Evolutionary conservation across 768 basidiomycete genomes (phyloP).

Genomic region (Hericium rajendrae): DNA sequence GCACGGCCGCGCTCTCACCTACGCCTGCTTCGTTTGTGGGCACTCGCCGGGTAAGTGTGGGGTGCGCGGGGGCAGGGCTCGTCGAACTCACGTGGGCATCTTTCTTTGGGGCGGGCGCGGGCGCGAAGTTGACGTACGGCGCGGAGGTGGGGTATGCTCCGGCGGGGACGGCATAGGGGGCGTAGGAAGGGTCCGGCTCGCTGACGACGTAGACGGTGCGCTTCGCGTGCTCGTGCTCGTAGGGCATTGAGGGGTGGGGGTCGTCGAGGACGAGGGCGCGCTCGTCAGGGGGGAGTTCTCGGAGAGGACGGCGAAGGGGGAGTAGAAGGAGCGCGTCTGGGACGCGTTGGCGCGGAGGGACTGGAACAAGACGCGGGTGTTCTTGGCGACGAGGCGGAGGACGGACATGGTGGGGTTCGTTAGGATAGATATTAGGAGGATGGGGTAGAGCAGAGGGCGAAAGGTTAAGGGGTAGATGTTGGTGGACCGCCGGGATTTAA

Average conservation of each 20-base stretch:
- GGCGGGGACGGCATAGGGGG: conserved; percentile 59
- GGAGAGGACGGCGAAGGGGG: conserved; percentile 49
- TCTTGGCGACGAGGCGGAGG: conserved; percentile 20
- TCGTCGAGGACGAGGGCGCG: conserved; percentile 12
- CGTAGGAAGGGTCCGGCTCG: conserved; percentile 53
- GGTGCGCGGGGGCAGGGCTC: conserved; percentile 32
- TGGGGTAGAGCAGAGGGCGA: neutral
- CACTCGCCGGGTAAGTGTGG: conserved; percentile 32
- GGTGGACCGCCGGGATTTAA: neutral
- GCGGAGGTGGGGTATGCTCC: conserved; percentile 40
- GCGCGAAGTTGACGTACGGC: conserved; percentile 31
- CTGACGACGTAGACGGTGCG: conserved; percentile 62
- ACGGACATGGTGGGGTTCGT: conserved; percentile 18
- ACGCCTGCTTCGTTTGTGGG: conserved; percentile 34
- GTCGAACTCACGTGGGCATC: conserved; percentile 31
- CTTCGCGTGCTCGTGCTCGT: conserved; percentile 56
- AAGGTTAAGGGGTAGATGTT: neutral
- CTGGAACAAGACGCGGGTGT: conserved; percentile 21
- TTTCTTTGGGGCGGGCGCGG: conserved; percentile 31
- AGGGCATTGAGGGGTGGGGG: conserved; percentile 23
- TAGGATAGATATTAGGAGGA: neutral
- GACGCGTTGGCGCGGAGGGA: conserved; percentile 14
- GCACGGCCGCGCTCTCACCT: conserved; percentile 38
- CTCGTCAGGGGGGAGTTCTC: conserved; percentile 25
- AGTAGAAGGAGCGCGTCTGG: conserved; percentile 48